phyloP scores from a whole-genome alignment of 2,329 filamentous ascomycete species.

The Plenodomus tracheiphilus region DNA sequence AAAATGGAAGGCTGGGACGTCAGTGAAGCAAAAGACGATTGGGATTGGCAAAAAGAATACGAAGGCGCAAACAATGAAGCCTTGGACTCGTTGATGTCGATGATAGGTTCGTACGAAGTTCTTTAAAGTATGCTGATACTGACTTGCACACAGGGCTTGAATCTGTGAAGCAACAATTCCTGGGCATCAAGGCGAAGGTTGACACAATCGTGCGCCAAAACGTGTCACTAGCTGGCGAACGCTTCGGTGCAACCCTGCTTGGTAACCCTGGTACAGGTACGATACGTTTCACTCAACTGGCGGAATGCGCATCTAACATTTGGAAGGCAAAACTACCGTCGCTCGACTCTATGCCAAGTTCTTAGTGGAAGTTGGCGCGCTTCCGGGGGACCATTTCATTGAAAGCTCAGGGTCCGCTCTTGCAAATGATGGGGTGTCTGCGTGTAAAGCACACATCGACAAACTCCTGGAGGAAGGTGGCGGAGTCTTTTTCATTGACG shows the following conservation, averaged over 20 bases:
- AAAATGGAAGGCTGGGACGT: slow-evolving; percentile 14
- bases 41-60: slow-evolving; percentile 62
- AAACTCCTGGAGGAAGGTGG: slow-evolving; percentile 62
- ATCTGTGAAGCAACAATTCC: slow-evolving; percentile 65
- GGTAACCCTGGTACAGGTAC: slow-evolving; percentile 76
- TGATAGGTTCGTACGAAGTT: slow-evolving; percentile 59
- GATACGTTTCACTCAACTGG: slow-evolving; percentile 6
- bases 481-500: slow-evolving; percentile 76
- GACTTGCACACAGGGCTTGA: slow-evolving; percentile 54
- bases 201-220: slow-evolving; percentile 64
- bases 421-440: slow-evolving; percentile 63
- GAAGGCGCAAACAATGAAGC: slow-evolving; percentile 57
- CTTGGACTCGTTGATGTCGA: slow-evolving; percentile 67
- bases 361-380: slow-evolving; percentile 62
- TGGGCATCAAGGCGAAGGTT: slow-evolving; percentile 65
- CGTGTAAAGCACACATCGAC: slow-evolving; percentile 61
- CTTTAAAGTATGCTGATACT: neutral
- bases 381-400: slow-evolving; percentile 63
- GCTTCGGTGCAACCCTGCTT: slow-evolving; percentile 65
- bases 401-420: slow-evolving; percentile 72
- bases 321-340: slow-evolving; percentile 70
- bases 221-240: slow-evolving; percentile 58
- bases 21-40: slow-evolving; percentile 54
- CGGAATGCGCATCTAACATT: neutral
- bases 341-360: slow-evolving; percentile 71